These are phyloP conservation scores for Podospora comata DNA, from an alignment of 495 filamentous ascomycete species.

Conservation along the genomic window DNA sequence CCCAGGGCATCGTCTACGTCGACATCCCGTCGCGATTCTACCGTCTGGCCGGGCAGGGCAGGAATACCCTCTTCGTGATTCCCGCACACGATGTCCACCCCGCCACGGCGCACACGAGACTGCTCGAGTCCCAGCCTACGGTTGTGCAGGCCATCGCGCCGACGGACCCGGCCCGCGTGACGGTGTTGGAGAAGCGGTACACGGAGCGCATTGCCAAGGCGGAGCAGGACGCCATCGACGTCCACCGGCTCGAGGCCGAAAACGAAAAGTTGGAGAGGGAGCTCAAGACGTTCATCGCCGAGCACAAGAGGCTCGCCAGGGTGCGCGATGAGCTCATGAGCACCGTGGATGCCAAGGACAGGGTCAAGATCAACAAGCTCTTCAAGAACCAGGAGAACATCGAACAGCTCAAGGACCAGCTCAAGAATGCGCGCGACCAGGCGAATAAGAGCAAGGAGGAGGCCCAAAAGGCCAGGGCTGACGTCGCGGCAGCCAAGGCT, in stretches of 20 bases:
- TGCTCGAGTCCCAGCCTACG: conserved; percentile 44
- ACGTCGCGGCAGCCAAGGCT: no score
- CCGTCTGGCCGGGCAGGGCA: conserved; percentile 41
- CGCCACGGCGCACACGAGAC: conserved; percentile 37
- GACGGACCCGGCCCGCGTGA: conserved; percentile 30
- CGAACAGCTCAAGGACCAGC: background rate
- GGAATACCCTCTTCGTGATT: conserved; percentile 46
- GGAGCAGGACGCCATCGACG: conserved; percentile 15
- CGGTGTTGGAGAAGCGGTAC: conserved; percentile 37
- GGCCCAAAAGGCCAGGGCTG: no score
- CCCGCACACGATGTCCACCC: conserved; percentile 48
- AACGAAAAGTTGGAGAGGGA: conserved; percentile 22
- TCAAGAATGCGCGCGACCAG: background rate
- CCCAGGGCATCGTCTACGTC: conserved; percentile 42
- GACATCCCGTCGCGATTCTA: conserved; percentile 47
- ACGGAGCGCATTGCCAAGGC: conserved; percentile 17
- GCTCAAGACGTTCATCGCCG: conserved; percentile 14
- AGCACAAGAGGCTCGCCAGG: background rate
- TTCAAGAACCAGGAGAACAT: background rate
- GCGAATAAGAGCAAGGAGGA: background rate
- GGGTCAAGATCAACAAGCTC: background rate
- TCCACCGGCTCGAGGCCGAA: conserved; percentile 13
- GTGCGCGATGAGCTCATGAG: background rate
- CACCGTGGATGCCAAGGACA: background rate
- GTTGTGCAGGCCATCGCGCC: conserved; percentile 43